Evolutionary conservation across 305 asterid genomes (phyloP), one percentile per base, ranked within the genome.

Genomic region (Fraxinus ornus): DNA sequence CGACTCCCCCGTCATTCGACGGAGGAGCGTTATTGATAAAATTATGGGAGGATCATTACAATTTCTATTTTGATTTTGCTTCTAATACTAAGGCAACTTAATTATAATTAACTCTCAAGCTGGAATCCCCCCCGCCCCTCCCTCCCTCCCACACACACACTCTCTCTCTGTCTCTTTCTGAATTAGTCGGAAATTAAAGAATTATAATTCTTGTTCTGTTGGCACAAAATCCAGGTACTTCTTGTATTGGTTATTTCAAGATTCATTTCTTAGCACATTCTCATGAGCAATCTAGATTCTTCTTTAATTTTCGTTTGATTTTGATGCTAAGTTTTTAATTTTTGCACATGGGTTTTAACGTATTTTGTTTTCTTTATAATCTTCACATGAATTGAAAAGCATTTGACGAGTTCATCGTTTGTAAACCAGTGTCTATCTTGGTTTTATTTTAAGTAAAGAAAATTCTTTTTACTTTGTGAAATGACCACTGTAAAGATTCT

Each of bases 181-280:
- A 26, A 55, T 37, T 62, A 78, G 73, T 41, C 30, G 70, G 66
- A 60, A 60, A 60, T 7, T 6, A 60, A 80, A 36, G 73, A 37
- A 37, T 62, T 82, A 36, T 49, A 49, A 30, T 76, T 82, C 57
- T 75, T 35, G 22, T 33, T 36, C 80, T 41, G 74, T 21, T 57
- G 28, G 30, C 10, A 60, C 30, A 60, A 60, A 57, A 28, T 37
- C 28, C 79, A 75, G 90, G 89, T 90, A 76, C 64, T 39, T 75
- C n/a, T 70, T 22, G 21, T 15, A 26, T 79, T 24, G 60, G 32
- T 68, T 21, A 39, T 78, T 17, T 72, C 80, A 77, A 80, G 79
- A 75, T 21, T 85, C 82, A 74, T 77, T 35, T 19, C 72, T 77
- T 57, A 3, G 47, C 32, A 80, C 2, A 60, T 64, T 32, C 41